Base-by-base conservation (phyloP, 108 stramenopile genomes). In the Mediolabrus comicus region DNA sequence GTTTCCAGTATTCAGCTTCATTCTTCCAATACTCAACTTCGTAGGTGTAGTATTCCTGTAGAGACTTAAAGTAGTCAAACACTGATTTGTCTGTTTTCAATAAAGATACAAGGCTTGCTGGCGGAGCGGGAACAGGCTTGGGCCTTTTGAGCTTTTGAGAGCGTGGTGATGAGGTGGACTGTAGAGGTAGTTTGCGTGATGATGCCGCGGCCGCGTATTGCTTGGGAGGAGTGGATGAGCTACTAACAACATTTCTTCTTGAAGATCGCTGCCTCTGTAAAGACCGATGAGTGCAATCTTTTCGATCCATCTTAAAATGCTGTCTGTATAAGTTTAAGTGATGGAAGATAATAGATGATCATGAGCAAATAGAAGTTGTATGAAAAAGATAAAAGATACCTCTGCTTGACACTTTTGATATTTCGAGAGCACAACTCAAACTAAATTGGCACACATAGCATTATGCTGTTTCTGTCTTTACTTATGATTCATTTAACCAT, bases 1-100 rank as follows among this genome's bases (percentile, higher is more conserved):
- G 53, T 38, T 67, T 78, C 72, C 72, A 82, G 12, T 62, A 4
- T 33, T 53, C 49, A 2, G 86, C 84, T 29, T 87, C 76, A 16
- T 61, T 49, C 57, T 87, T 88, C 92, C 92, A 93, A 54, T 83
- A 80, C 12, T 71, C 67, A 0, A 90, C 88, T 74, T 93, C 92
- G 28, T 82, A 84, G 49, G 83, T 81, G 14, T 90, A 61, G 75
- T 88, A 89, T 26, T 61, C 69, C 61, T 90, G 87, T 52, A 93
- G 60, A 7, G 87, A 69, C 41, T 61, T 52, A 69, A 93, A 90
- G 61, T 90, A 93, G 3, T 53, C 28, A 17, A 87, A 60, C 12
- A 90, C 92, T 0, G 62, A 52, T 3, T 67, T 53, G 63, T 90
- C 84, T 13, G 67, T 73, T 59, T 83, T 69, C 6, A 93, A 49